Evolutionary conservation across 352 stramenopile genomes (phyloP).

Genomic region (Pythium guiyangense): DNA sequence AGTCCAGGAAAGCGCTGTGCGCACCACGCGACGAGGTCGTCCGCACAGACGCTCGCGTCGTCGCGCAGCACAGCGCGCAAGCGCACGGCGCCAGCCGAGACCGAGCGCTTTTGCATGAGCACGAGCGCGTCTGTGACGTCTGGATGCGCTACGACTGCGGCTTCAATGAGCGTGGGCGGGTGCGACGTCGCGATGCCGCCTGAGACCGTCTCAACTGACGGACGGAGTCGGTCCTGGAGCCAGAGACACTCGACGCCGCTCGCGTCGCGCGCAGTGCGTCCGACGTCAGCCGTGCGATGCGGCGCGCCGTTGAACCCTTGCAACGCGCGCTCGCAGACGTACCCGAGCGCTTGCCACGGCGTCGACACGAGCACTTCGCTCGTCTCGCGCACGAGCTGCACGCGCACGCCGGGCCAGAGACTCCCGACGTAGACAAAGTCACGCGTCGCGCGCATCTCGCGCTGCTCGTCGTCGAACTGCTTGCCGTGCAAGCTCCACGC

Average conservation of each 20-base stretch:
- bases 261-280: constrained; percentile 15
- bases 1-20: constrained; percentile 28
- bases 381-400: constrained; percentile 27
- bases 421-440: constrained; percentile 52
- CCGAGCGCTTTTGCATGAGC: constrained; percentile 26
- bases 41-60: constrained; percentile 13
- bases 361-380: constrained; percentile 73
- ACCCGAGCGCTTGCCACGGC: constrained; percentile 76
- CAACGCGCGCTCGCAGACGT: constrained; percentile 52
- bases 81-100: constrained; percentile 14
- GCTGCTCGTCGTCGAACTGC: constrained; percentile 30
- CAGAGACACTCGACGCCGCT: constrained; percentile 42
- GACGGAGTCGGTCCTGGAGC: constrained; percentile 62
- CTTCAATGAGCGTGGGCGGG: constrained; percentile 37
- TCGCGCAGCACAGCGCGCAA: constrained; percentile 32
- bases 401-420: constrained; percentile 66
- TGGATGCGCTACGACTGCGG: constrained; percentile 27
- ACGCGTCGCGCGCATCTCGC: constrained; percentile 27
- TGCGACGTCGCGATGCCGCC: constrained; percentile 22
- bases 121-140: constrained; percentile 51
- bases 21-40: constrained; percentile 36
- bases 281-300: constrained; percentile 62
- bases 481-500: constrained; percentile 56
- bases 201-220: constrained; percentile 26
- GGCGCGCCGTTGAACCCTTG: constrained; percentile 29